phyloP scores from a whole-genome alignment of 139 green algal species.

The Haematococcus lacustris region DNA sequence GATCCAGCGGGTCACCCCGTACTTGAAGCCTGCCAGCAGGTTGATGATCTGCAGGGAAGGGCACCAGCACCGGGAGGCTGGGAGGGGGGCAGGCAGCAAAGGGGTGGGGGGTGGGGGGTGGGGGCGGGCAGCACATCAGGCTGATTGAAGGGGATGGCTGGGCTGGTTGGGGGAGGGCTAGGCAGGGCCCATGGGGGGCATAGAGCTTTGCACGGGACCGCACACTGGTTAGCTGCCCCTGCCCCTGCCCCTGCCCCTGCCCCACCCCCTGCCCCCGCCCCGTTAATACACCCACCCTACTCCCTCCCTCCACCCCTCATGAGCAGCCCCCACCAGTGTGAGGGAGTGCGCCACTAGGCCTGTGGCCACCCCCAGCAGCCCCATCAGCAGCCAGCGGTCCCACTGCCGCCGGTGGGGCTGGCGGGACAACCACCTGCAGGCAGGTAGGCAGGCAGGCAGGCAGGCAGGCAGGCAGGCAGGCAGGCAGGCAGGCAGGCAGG shows the following conservation, averaged over 20 bases:
- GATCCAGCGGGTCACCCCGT: slow-evolving; percentile 54
- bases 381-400: slow-evolving; percentile 89
- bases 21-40: slow-evolving; percentile 56
- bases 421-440: slow-evolving; percentile 12
- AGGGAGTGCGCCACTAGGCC: slow-evolving; percentile 67
- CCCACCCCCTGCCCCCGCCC: too few species aligned
- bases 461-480: too few species aligned
- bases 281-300: too few species aligned
- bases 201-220: not conserved
- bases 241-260: too few species aligned
- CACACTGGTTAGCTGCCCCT: too few species aligned
- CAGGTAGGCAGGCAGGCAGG: not conserved
- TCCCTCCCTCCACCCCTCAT: too few species aligned
- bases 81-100: not conserved
- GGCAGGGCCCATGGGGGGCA: not conserved
- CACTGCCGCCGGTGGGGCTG: slow-evolving; percentile 53
- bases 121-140: too few species aligned
- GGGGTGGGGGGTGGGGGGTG: too few species aligned
- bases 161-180: too few species aligned
- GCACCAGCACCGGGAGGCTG: not conserved
- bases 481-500: too few species aligned
- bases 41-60: slow-evolving; percentile 44
- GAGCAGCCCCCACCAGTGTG: slow-evolving; percentile 51
- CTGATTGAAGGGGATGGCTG: too few species aligned
- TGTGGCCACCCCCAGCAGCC: slow-evolving; percentile 60